Conservation (phyloP, 306 rosid species). For the apple (Malus domestica) region ASM211411v1 NC_041793.1:4825001-4825500, state of each 20-base stretch:
- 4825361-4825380: not conserved
- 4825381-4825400: not conserved
- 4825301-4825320: not conserved
- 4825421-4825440: not conserved
- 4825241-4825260: not conserved
- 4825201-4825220: not conserved
- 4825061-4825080: too few species aligned
- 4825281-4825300: not conserved
- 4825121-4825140: too few species aligned
- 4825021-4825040: too few species aligned
- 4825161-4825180: not conserved
- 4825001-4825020: too few species aligned
- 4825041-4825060: too few species aligned
- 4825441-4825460: not conserved
- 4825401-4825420: not conserved
- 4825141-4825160: too few species aligned
- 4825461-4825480: not conserved
- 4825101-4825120: too few species aligned
- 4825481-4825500: not conserved
- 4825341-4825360: not conserved
- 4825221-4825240: not conserved
- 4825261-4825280: not conserved
- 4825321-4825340: not conserved
- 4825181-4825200: not conserved
- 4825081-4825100: too few species aligned